Percentiles rank a stretch among this genome's conserved stretches.
Evolutionary conservation across 2,329 filamentous ascomycete genomes (phyloP).

Genomic region (Penicillium hesseltinei): DNA sequence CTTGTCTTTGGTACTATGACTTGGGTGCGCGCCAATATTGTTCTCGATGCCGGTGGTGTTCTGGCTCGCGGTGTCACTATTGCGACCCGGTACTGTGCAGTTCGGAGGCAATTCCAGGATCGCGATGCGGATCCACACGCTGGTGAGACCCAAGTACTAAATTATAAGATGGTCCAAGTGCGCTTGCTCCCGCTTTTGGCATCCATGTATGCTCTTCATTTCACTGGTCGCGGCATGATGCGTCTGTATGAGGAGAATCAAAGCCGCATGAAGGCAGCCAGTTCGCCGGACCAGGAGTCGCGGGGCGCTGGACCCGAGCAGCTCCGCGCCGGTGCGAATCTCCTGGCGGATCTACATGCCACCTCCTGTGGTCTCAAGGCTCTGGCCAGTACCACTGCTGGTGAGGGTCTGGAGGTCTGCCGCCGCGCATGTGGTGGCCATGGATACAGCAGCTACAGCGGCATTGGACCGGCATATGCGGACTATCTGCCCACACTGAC

Average conservation of each 20-base stretch:
- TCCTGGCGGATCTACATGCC: constrained; percentile 71
- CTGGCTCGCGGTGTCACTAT: constrained; percentile 76
- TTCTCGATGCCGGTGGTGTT: constrained; percentile 68
- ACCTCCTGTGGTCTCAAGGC: constrained; percentile 76
- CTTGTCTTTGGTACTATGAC: constrained; percentile 74
- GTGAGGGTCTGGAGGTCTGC: constrained; percentile 72
- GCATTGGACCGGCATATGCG: constrained; percentile 72
- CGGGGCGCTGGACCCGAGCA: constrained; percentile 67
- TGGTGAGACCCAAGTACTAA: constrained; percentile 71
- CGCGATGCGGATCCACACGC: constrained; percentile 60
- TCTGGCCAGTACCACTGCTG: constrained; percentile 67
- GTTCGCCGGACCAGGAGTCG: constrained; percentile 44
- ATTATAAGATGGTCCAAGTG: constrained; percentile 79
- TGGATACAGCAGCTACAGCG: constrained; percentile 71
- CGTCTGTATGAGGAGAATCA: constrained; percentile 70
- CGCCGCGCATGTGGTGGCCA: constrained; percentile 75
- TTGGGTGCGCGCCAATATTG: constrained; percentile 71
- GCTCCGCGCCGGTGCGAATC: constrained; percentile 62
- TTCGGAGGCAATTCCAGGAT: constrained; percentile 76
- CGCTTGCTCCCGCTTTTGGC: constrained; percentile 70
- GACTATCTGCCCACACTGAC: constrained; percentile 71
- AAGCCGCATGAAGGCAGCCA: constrained; percentile 59
- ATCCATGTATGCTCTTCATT: constrained; percentile 74
- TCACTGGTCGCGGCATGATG: constrained; percentile 76
- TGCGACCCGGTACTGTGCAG: constrained; percentile 69